Conservation (phyloP, 805 yeast species). For the Hanseniaspora lindneri region DNA sequence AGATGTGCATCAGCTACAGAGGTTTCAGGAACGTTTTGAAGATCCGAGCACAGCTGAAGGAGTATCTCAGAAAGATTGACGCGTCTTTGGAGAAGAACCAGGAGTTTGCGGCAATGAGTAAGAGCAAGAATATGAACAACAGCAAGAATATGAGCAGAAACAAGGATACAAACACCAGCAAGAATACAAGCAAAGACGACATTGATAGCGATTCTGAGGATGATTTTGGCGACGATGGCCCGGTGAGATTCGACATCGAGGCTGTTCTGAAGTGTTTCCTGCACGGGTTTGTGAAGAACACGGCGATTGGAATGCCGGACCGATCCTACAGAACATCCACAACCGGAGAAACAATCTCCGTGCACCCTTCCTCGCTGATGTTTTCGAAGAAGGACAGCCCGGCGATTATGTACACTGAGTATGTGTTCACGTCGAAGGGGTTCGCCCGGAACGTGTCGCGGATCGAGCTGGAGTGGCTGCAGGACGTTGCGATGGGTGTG, state of each 20-base stretch:
- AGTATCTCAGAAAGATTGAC: constrained; percentile 40
- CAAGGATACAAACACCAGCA: too few species aligned
- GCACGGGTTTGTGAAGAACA: constrained; percentile 70
- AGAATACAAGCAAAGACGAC: too few species aligned
- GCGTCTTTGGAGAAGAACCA: constrained; percentile 22
- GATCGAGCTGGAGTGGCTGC: constrained; percentile 73
- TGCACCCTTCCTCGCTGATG: constrained; percentile 81
- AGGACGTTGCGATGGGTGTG: constrained; percentile 48
- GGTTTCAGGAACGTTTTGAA: constrained; percentile 69
- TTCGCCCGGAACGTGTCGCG: constrained; percentile 84
- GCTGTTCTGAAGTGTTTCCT: constrained; percentile 65
- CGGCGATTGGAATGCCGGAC: constrained; percentile 92
- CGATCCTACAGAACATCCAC: constrained; percentile 78
- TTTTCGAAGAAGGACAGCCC: constrained; percentile 66
- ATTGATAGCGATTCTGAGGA: too few species aligned
- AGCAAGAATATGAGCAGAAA: too few species aligned
- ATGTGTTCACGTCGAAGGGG: constrained; percentile 83
- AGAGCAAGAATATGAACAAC: constrained; percentile 11
- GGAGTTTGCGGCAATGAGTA: constrained; percentile 17
- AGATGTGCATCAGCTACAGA: constrained; percentile 59
- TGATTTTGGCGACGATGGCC: constrained; percentile 26
- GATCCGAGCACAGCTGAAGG: constrained; percentile 62
- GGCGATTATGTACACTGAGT: constrained; percentile 88
- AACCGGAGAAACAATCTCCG: constrained; percentile 71
- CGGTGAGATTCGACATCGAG: constrained; percentile 38